phyloP scores from a whole-genome alignment of 345 rosid genomes.

The Trapa bicornis region DNA sequence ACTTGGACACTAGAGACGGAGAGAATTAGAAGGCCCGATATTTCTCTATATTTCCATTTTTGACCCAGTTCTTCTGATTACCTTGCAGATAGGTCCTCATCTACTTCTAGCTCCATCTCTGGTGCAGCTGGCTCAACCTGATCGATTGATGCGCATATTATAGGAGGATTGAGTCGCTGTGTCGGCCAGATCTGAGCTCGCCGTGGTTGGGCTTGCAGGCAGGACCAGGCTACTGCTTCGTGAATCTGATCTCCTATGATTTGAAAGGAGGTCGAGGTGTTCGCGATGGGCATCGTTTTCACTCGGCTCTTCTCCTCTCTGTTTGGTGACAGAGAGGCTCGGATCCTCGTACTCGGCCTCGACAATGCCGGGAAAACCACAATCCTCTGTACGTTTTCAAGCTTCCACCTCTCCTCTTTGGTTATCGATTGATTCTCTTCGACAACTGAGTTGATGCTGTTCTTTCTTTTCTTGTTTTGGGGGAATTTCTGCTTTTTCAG shows the following conservation, averaged over 20 bases:
- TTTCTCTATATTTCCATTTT: not conserved
- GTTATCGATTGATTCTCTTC: conserved; percentile 8
- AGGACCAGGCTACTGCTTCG: not conserved
- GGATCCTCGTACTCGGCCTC: conserved; percentile 83
- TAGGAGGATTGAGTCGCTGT: not conserved
- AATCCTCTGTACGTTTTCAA: conserved; percentile 42
- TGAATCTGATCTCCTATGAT: not conserved
- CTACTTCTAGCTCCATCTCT: not conserved
- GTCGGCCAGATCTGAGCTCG: conserved; percentile 2
- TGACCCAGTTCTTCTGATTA: not conserved
- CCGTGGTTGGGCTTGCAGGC: not conserved
- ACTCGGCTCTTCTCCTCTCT: conserved; percentile 67
- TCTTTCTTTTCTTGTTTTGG: not conserved
- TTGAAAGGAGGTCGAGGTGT: not conserved
- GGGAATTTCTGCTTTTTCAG: conserved; percentile 22
- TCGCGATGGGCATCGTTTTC: conserved; percentile 58
- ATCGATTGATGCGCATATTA: not conserved
- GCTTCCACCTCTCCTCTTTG: conserved; percentile 8
- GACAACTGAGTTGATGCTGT: conserved; percentile 5
- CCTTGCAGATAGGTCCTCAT: conserved; percentile 3
- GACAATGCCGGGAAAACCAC: conserved; percentile 94
- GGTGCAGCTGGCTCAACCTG: not conserved
- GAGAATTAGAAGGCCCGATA: not conserved
- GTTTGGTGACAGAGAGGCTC: conserved; percentile 67
- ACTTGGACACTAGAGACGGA: too few species aligned